Evolutionary conservation across 1,284 basidiomycete species (phyloP), one percentile per base, ranked within the genome.

Genomic region (Cystobasidium sp.): DNA sequence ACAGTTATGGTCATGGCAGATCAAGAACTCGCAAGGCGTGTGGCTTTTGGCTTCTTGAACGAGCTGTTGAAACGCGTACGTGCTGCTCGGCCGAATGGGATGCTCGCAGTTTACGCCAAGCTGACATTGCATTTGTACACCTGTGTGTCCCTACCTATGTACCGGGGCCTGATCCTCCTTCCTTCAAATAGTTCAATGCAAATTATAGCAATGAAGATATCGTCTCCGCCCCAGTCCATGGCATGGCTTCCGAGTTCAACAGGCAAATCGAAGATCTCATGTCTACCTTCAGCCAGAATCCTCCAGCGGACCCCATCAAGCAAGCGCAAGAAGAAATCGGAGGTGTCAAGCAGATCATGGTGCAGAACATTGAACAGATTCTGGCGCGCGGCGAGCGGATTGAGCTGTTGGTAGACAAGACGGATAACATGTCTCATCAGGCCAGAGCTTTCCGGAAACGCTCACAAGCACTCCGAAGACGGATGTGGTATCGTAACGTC

Each of bases 401-500:
- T 79, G 96, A 98, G 81, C 86, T 98, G 22, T 87, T 99, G 53
- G 91, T 99, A 56, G 94, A 98, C 85, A 95, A 98, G 86, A 99
- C 96, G 43, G 95, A 98, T 82, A 91, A 88, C 74, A 93, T 98
- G 87, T 92, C 93, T 2, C 90, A 90, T 39, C 95, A 99, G 83
- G 94, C 95, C 7, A 92, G 93, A n/a, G 94, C 94, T 1, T 99
- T 99, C 84, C 85, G 95, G 59, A 86, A 96, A 65, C 92, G 96
- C 2, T 94, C 95, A 6, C 87, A 94, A 49, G 89, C 87, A 1
- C 89, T 95, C 16, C 85, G 96, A 58, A 86, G 94, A 76, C 90
- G 95, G 82, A 96, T 97, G 91, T 98, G 96, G 93, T 99, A 94
- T 94, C 90, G 89, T 83, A 96, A 93, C 81, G 89, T 86, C 76